phyloP scores from a whole-genome alignment of 306 rosid species.

The Pyrus pyrifolia region DNA sequence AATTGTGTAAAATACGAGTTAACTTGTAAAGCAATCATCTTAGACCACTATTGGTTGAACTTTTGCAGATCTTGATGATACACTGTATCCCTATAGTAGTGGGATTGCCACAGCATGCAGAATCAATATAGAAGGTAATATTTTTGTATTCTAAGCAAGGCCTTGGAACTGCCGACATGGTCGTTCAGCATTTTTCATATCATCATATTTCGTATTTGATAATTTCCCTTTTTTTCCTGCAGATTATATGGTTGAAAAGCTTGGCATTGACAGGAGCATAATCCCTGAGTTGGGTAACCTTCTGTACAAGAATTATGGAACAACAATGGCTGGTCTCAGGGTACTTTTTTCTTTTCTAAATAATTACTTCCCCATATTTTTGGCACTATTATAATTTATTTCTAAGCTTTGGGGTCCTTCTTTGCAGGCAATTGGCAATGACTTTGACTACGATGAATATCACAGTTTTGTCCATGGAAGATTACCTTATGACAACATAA shows the following conservation, averaged over 20 bases:
- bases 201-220: neutral
- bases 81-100: constrained; percentile 72
- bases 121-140: constrained; percentile 71
- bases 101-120: constrained; percentile 67
- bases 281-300: constrained; percentile 53
- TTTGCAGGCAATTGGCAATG: constrained; percentile 84
- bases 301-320: constrained; percentile 83
- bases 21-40: constrained; percentile 3
- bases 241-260: constrained; percentile 85
- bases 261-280: constrained; percentile 66
- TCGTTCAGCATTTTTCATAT: neutral
- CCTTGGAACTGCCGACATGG: neutral
- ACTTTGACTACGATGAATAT: constrained; percentile 89
- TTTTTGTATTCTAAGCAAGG: neutral
- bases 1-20: constrained; percentile 11
- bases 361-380: neutral
- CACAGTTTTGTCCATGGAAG: constrained; percentile 94
- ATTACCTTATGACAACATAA: constrained; percentile 79
- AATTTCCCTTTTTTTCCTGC: neutral
- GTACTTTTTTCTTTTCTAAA: constrained; percentile 28
- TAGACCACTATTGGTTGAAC: neutral
- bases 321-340: constrained; percentile 97
- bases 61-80: constrained; percentile 82
- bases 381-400: neutral
- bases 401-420: neutral